Base-by-base conservation (phyloP, 1,284 basidiomycete genomes). In the Cutaneotrichosporon spelunceum region DNA sequence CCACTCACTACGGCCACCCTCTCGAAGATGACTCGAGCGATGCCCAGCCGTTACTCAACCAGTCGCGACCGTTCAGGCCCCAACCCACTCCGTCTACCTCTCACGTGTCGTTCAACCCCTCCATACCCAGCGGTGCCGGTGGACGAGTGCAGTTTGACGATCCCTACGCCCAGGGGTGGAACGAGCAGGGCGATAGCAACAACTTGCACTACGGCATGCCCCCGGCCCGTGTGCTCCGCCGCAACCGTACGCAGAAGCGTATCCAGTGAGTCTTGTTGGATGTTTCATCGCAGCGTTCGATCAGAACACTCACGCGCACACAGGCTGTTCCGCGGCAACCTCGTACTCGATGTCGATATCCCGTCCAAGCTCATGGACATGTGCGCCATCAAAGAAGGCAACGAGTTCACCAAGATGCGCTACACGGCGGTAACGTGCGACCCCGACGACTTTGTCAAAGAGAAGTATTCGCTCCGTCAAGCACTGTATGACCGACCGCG, bases 351-450 rank as follows among this genome's bases (percentile, higher is more conserved):
- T 76, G 86, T 87, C 30, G 85, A 88, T 1, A 91, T 95, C 2
- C 93, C 93, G 0, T 84, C 87, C 13, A 93, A 91, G 74, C 82
- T 95, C 27, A 83, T 95, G 23, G 86, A 90, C 61, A 86, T 91
- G 82, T 91, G 89, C 66, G 81, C 85, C 2, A 78, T 85, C 66
- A 84, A 86, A 59, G 87, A 85, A 57, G 90, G 91, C 64, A 85
- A 90, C 62, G 95, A 99, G 78, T 95, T 93, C 76, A 92, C 91
- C 2, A 89, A 93, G 78, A 92, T 97, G 91, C 86, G 94, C 8
- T 93, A 94, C 79, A 88, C 88, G 1, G 92, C 91, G 0, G 90
- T 90, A n/a, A 95, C 93, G 0, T 92, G 90, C 77, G 91, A 95
- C 76, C 92, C 92, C 3, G 90, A 95, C 74, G 87, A 91, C 72